Base-by-base conservation (phyloP, 768 basidiomycete species). In the Lactarius quietus region DNA sequence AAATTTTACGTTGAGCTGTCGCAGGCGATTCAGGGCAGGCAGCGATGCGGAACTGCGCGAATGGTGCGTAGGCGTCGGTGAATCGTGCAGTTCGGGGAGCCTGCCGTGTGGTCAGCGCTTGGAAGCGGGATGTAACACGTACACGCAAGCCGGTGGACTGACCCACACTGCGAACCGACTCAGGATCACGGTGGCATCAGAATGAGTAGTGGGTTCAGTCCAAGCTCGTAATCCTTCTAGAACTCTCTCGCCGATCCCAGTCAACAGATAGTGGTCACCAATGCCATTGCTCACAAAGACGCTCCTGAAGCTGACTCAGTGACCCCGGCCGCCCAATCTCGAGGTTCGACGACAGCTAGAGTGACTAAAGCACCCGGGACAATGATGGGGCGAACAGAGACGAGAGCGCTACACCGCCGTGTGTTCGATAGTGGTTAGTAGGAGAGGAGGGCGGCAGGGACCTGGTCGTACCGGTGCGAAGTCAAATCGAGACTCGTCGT, bases 1-100 rank as follows among this genome's bases (percentile, higher is more conserved):
- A 51, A 26, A 51, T 26, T 51, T 51, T 51, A 51, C 48, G 48
- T 51, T n/a, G 48, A 51, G 23, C 48, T 51, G 48, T 51, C 48
- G 48, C 2, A 51, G 14, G 12, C 14, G 48, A 26, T 51, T 51
- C 48, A 51, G 48, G 48, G 48, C 26, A 26, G 23, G 38, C 48
- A 26, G 26, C 48, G 48, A 51, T 51, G 48, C 48, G 48, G 48
- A 51, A 51, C 48, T 12, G 14, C 14, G 26, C 23, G 48, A 15
- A 17, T 51, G 48, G 48, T 23, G 23, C n/a, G 10, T 14, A 14
- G 48, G 26, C 0, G 48, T 51, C 48, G 48, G 48, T 51, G 48
- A 23, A 51, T 51, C 48, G 48, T 51, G 14, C 12, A 51, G 23
- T 51, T 41, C n/a, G 23, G 48, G 48, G 23, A 26, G 14, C 14